Conservation (phyloP, 495 filamentous ascomycete species). For the Choiromyces venosus region DNA sequence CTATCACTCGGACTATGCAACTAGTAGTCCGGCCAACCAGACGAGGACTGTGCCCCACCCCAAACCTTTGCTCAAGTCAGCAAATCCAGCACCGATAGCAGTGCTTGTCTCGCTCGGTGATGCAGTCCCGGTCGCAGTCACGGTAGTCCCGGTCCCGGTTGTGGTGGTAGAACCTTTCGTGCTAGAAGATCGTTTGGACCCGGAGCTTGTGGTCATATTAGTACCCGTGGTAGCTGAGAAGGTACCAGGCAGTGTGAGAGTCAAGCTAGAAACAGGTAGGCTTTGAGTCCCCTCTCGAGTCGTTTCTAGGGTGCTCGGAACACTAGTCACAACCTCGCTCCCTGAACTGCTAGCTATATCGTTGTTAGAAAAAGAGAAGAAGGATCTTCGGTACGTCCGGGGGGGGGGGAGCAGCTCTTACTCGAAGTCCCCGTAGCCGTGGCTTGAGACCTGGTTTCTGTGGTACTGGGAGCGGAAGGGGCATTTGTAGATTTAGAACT, state of each 20-base stretch:
- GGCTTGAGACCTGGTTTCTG: not conserved
- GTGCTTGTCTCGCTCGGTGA: constrained; percentile 19
- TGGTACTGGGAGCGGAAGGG: not conserved
- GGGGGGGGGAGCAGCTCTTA: not conserved
- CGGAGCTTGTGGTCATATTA: not conserved
- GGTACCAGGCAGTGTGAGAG: not conserved
- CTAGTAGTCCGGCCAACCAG: constrained; percentile 20
- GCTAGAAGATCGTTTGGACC: not conserved
- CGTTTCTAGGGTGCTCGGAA: not conserved
- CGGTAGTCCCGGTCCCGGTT: not conserved
- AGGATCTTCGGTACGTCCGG: not conserved
- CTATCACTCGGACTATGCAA: constrained; percentile 29
- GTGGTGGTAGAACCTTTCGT: not conserved
- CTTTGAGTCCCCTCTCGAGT: not conserved
- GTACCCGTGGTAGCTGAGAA: not conserved
- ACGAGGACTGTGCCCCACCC: constrained; percentile 12
- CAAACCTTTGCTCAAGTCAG: constrained; percentile 13
- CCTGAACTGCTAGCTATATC: not conserved
- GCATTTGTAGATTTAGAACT: not conserved
- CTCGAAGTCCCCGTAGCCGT: not conserved
- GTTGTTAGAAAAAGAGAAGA: not conserved
- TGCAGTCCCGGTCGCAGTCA: constrained; percentile 2
- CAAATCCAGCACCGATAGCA: constrained; percentile 19
- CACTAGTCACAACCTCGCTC: not conserved
- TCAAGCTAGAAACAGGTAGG: not conserved